Evolutionary conservation across 2,329 filamentous ascomycete genomes (phyloP).

Genomic region (Podosphaera xanthii): DNA sequence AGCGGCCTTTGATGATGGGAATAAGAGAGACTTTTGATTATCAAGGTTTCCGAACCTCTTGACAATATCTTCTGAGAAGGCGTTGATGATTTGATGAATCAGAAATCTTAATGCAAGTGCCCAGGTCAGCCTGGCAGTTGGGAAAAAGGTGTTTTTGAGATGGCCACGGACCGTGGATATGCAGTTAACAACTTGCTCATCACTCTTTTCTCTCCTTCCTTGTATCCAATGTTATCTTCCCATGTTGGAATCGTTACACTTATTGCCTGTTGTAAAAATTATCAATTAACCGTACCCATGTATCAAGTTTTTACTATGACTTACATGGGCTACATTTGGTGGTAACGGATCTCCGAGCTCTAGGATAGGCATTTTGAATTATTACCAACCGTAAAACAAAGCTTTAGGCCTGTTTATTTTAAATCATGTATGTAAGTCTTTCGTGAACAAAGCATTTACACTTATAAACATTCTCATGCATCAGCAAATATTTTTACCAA

Average conservation of each 20-base stretch:
- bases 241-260: constrained; percentile 92
- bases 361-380: constrained; percentile 13
- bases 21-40: constrained; percentile 54
- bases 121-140: constrained; percentile 6
- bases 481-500: neutral
- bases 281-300: constrained; percentile 2
- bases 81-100: constrained; percentile 61
- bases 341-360: constrained; percentile 17
- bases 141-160: neutral
- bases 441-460: neutral
- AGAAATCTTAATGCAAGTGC: constrained; percentile 43
- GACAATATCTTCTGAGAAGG: constrained; percentile 46
- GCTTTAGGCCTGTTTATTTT: neutral
- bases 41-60: constrained; percentile 35
- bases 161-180: constrained; percentile 46
- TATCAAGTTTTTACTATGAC: constrained; percentile 2
- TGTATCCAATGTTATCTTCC: constrained; percentile 75
- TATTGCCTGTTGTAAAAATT: constrained; percentile 44
- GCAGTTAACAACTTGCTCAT: constrained; percentile 64
- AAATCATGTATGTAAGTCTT: neutral
- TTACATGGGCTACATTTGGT: constrained; percentile 17
- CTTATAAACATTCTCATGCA: neutral
- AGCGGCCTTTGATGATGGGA: constrained; percentile 52
- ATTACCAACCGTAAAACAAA: neutral
- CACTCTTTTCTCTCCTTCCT: constrained; percentile 82